Conservation (phyloP, 805 yeast genomes). For the Pichia cephalocereana region DNA sequence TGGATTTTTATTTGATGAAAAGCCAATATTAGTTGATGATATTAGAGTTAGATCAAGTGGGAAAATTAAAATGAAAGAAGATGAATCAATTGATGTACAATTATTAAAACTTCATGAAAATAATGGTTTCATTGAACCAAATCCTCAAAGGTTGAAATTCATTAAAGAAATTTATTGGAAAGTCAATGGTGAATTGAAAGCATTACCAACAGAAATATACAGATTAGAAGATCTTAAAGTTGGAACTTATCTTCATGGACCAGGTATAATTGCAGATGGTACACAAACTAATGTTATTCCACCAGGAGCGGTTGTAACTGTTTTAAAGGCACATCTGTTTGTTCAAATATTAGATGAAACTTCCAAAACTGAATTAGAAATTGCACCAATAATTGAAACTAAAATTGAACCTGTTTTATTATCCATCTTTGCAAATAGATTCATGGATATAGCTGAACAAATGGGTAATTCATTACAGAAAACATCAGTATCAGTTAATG, state of each 20-base stretch:
- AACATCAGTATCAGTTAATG: conserved; percentile 75
- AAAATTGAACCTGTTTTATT: conserved; percentile 59
- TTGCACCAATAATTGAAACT: conserved; percentile 9
- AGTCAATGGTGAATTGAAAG: conserved; percentile 27
- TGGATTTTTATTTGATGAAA: conserved; percentile 54
- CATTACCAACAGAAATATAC: conserved; percentile 45
- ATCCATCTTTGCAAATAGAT: conserved; percentile 73
- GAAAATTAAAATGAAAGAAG: conserved; percentile 36
- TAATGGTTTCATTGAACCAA: conserved; percentile 17
- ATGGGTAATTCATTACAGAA: conserved; percentile 77
- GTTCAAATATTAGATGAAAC: conserved; percentile 3
- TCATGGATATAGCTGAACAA: conserved; percentile 87
- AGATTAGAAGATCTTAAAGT: conserved; percentile 40
- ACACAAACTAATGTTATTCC: conserved; percentile 75
- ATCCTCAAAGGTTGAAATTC: conserved; percentile 23
- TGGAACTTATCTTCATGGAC: conserved; percentile 55
- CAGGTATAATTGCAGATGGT: conserved; percentile 69
- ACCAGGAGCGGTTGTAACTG: conserved; percentile 47
- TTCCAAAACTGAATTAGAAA: neutral
- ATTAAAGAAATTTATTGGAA: conserved; percentile 50
- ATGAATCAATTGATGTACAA: conserved; percentile 42
- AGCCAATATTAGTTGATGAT: conserved; percentile 56
- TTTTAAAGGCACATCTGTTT: conserved; percentile 52
- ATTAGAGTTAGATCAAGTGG: conserved; percentile 68
- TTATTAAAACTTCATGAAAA: conserved; percentile 27